Conservation (phyloP, 192 early-diverging fungal genomes). For the Fimicolochytrium jonesii region DNA sequence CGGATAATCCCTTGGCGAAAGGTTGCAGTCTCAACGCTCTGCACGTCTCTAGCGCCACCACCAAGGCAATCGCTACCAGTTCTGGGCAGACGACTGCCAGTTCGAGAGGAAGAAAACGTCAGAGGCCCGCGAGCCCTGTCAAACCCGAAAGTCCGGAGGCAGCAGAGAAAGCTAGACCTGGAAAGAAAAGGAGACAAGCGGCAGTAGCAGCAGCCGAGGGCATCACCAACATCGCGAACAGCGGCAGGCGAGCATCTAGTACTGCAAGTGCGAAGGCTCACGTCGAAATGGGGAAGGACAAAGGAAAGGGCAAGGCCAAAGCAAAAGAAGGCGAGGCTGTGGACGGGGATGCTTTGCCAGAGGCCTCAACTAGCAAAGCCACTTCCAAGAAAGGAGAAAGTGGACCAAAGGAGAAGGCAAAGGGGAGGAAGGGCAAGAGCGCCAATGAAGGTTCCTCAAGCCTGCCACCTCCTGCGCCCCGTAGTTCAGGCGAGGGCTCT, state of each 20-base stretch:
- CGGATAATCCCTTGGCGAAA: no score
- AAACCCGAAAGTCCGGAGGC: no score
- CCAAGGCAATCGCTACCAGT: no score
- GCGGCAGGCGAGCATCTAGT: not conserved
- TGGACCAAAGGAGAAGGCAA: not conserved
- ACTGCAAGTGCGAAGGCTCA: not conserved
- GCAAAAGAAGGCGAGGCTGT: not conserved
- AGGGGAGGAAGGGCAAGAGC: not conserved
- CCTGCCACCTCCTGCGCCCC: not conserved
- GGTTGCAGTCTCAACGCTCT: no score
- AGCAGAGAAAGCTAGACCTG: no score
- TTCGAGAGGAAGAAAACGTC: no score
- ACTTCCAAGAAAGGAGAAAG: not conserved
- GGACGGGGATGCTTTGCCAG: no score
- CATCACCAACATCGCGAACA: constrained; percentile 2
- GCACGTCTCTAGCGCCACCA: no score
- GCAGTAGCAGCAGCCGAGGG: not conserved
- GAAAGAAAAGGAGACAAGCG: no score
- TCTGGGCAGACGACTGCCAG: no score
- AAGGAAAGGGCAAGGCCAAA: not conserved
- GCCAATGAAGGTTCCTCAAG: not conserved
- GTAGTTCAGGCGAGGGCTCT: not conserved
- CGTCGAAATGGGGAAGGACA: not conserved
- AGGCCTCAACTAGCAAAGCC: no score
- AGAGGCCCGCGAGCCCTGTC: no score